Base-by-base conservation (phyloP, 345 rosid species). In the Geranium brycei region DNA sequence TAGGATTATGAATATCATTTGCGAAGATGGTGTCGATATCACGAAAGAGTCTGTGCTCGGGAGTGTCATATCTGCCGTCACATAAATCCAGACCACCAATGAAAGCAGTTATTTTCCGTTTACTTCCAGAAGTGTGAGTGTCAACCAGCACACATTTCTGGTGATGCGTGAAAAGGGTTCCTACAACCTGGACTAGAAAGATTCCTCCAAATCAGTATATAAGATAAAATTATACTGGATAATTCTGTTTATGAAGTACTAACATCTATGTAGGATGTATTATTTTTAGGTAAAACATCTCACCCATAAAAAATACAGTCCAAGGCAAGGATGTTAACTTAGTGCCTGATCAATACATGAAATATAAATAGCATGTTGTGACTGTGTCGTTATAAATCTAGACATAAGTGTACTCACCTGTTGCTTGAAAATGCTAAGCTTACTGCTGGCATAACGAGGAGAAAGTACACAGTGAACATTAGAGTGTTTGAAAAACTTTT, bases 11-110 rank as follows among this genome's bases (percentile, higher is more conserved):
- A 62, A 77, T 77, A 65, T 87, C 89, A 62, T 74, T 66, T 47
- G 67, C 65, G 65, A 84, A 84, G 75, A 81, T 66, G 0, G 76
- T 79, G 71, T 87, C 82, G 8, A 81, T 82, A 64, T 81, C 87
- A 0, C 40, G 0, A 60, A 80, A 82, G 58, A 84, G 78, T 64
- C 87, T 78, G 69, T 87, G 93, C 58, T 87, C 81, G 0, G 92
- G 92, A n/a, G 89, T 84, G 76, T 87, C 89, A 17, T 87, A 84
- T 84, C 92, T 81, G 31, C 92, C 92, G 62, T 84, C 86, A 35
- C 92, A 84, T 63, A 87, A 71, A 73, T 87, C 93, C 57, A 84
- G 70, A 51, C 89, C 89, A 15, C 93, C 89, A 2, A 82, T 81
- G 70, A 84, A 87, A 63, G 93, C 79, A 5, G 89, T 80, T 72